These are phyloP conservation scores for Notholithocarpus densiflorus DNA, from an alignment of 306 rosid species.

Conservation along the genomic window DNA sequence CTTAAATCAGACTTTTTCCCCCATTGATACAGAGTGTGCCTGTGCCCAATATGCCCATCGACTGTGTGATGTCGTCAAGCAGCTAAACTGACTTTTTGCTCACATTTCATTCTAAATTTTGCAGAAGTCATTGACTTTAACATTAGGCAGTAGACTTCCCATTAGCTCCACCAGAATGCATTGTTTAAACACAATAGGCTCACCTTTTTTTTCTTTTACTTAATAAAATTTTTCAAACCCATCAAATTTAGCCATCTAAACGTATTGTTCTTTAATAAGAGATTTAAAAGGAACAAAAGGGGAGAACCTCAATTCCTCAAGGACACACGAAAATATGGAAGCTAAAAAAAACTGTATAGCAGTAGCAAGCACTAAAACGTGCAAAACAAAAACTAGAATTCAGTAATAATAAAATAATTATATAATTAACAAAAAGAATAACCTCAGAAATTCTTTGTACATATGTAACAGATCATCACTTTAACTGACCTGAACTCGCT, in stretches of 20 bases:
- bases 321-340: background rate
- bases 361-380: background rate
- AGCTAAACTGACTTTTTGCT: too few species aligned
- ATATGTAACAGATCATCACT: background rate
- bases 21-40: too few species aligned
- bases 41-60: too few species aligned
- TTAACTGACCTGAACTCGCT: constrained; percentile 81
- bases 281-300: background rate
- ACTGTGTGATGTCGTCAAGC: too few species aligned
- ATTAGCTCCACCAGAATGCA: too few species aligned
- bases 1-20: too few species aligned
- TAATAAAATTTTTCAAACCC: background rate
- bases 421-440: background rate
- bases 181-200: too few species aligned
- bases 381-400: background rate
- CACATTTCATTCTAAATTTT: too few species aligned
- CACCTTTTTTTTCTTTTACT: background rate
- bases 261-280: background rate
- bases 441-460: background rate
- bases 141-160: too few species aligned
- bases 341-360: background rate
- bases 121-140: too few species aligned
- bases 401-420: background rate
- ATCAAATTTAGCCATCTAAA: background rate
- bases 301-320: background rate